Percentiles rank a stretch among this genome's conserved stretches.
Conservation (phyloP, 78 protist genomes). For the Anaeramoeba flamelloides region DNA sequence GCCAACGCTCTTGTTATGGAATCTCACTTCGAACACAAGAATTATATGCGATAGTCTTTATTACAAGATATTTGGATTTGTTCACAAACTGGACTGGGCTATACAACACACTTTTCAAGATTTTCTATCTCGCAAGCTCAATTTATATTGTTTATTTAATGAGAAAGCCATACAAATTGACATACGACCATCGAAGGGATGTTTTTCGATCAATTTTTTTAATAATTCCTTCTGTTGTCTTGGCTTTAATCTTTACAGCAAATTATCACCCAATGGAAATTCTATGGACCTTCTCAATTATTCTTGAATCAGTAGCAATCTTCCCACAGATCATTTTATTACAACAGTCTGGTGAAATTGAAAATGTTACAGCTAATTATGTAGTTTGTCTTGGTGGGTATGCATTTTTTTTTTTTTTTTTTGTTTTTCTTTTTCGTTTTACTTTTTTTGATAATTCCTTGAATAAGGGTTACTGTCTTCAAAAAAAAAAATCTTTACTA, state of each 20-base stretch:
- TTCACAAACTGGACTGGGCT: too few species aligned
- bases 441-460: too few species aligned
- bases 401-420: background rate
- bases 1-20: too few species aligned
- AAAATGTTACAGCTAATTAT: background rate
- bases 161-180: too few species aligned
- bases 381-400: background rate
- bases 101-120: conserved; percentile 59
- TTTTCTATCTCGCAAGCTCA: conserved; percentile 52
- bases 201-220: too few species aligned
- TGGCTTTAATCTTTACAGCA: too few species aligned
- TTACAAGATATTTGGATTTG: conserved; percentile 60
- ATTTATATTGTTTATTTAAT: conserved; percentile 49
- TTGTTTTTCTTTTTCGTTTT: too few species aligned
- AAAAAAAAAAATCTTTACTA: too few species aligned
- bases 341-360: background rate
- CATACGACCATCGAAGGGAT: too few species aligned
- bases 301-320: background rate
- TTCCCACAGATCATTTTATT: background rate
- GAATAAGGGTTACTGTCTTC: too few species aligned
- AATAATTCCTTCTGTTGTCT: too few species aligned
- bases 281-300: background rate
- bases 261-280: too few species aligned
- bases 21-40: conserved; percentile 56
- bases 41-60: conserved; percentile 51